Evolutionary conservation across 2,329 filamentous ascomycete genomes (phyloP).

Genomic region (Ustulina deusta): DNA sequence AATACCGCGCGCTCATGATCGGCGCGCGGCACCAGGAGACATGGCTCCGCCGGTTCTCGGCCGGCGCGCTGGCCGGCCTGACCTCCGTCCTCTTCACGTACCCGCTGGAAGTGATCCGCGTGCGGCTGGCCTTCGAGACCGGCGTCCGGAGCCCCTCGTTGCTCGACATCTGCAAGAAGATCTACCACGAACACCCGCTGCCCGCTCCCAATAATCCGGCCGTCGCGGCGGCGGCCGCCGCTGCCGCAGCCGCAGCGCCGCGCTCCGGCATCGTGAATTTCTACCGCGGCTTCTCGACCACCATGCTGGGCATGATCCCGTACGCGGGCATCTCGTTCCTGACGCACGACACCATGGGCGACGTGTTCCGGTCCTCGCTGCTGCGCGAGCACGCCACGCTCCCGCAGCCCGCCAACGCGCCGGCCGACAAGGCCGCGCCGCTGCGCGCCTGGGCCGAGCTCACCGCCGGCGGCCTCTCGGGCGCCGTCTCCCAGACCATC

Average conservation of each 20-base stretch:
- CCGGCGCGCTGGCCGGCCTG: conserved; percentile 82
- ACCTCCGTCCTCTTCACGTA: conserved; percentile 97
- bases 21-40: conserved; percentile 79
- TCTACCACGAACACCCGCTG: conserved; percentile 80
- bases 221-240: conserved; percentile 52
- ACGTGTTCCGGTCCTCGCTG: conserved; percentile 77
- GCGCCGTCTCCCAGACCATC: conserved; percentile 88
- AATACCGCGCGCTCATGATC: conserved; percentile 86
- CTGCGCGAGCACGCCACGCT: conserved; percentile 81
- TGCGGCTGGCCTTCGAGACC: conserved; percentile 95
- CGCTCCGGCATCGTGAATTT: conserved; percentile 85
- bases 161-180: conserved; percentile 81
- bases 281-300: conserved; percentile 92
- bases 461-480: conserved; percentile 84
- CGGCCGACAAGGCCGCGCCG: conserved; percentile 73
- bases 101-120: conserved; percentile 90
- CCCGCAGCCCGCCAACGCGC: conserved; percentile 67
- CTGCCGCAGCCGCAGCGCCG: conserved; percentile 68
- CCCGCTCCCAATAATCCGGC: conserved; percentile 41
- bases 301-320: conserved; percentile 92
- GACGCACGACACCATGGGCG: conserved; percentile 90
- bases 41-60: conserved; percentile 77
- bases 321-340: conserved; percentile 97
- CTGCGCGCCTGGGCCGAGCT: conserved; percentile 90
- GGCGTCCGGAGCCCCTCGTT: conserved; percentile 79